phyloP scores from a whole-genome alignment of 2,329 filamentous ascomycete genomes.

The Diaporthe destruens region DNA sequence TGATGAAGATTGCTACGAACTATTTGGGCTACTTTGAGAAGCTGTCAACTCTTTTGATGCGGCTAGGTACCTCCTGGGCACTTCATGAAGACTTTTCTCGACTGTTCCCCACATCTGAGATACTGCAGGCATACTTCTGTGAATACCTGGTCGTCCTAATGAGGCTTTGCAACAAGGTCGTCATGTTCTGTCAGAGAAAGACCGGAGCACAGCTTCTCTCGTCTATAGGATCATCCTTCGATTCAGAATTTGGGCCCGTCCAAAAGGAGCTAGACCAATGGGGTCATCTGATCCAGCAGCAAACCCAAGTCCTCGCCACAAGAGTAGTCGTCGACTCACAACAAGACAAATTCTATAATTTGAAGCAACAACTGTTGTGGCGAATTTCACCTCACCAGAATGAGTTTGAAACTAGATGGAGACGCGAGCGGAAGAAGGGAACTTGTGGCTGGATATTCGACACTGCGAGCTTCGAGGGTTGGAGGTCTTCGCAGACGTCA shows the following conservation, averaged over 20 bases:
- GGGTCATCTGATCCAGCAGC: constrained; percentile 20
- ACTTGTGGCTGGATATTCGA: constrained; percentile 38
- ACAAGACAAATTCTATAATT: background rate
- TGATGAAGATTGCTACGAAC: background rate
- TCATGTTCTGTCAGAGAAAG: constrained; percentile 4
- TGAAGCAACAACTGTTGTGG: constrained; percentile 3
- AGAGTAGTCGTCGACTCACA: background rate
- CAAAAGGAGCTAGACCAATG: constrained; percentile 34
- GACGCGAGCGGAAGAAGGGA: constrained; percentile 40
- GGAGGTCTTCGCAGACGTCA: background rate
- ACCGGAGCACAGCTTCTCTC: background rate
- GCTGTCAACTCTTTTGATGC: constrained; percentile 12
- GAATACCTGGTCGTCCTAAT: constrained; percentile 21
- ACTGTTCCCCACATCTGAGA: constrained; percentile 11
- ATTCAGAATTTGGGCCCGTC: constrained; percentile 24
- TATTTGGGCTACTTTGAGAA: constrained; percentile 31
- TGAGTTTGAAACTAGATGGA: constrained; percentile 33
- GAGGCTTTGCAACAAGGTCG: constrained; percentile 4
- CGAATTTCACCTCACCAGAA: constrained; percentile 32
- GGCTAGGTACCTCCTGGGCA: constrained; percentile 20
- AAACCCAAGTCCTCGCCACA: background rate
- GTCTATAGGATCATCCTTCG: constrained; percentile 15
- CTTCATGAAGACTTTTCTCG: constrained; percentile 32
- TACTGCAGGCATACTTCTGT: constrained; percentile 16
- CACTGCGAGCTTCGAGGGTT: constrained; percentile 5